A percentile compares a stretch with the other conserved stretches of the same genome.
These are phyloP conservation scores for Globisporangium apiculatum DNA, from an alignment of 352 stramenopile species.

Conservation along the genomic window DNA sequence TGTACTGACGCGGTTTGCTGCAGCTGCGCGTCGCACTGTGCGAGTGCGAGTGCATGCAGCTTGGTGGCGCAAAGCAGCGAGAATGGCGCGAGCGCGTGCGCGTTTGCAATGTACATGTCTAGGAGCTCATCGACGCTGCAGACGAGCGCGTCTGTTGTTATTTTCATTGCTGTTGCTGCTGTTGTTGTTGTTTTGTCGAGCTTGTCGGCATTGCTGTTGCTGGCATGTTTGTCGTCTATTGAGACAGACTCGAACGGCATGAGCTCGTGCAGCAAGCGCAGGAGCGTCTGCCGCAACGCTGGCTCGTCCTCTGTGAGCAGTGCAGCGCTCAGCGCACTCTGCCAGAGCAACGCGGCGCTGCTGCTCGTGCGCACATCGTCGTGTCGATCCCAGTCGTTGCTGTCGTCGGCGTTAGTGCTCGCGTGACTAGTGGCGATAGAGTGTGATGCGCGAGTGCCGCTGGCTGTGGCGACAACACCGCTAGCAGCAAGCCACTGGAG, in stretches of 20 bases:
- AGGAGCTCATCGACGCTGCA: conserved; percentile 24
- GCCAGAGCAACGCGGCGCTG: conserved; percentile 14
- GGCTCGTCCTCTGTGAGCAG: conserved; percentile 20
- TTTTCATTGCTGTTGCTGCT: not conserved
- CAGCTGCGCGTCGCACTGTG: too few species aligned
- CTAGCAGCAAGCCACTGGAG: conserved; percentile 17
- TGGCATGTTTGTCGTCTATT: too few species aligned
- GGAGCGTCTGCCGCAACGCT: conserved; percentile 18
- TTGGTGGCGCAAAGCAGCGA: conserved; percentile 39
- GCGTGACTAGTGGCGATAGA: too few species aligned
- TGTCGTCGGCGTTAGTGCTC: not conserved
- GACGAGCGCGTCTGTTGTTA: not conserved
- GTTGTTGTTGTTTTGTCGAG: not conserved
- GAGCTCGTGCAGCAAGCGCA: conserved; percentile 19
- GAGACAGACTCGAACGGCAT: not conserved
- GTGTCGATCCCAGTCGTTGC: not conserved
- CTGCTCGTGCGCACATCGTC: not conserved
- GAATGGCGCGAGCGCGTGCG: conserved; percentile 22
- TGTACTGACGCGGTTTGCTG: not conserved
- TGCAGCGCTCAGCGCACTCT: conserved; percentile 26
- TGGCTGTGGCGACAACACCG: not conserved
- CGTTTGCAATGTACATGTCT: conserved; percentile 35
- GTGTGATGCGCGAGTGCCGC: not conserved
- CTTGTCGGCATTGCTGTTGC: too few species aligned
- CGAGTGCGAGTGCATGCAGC: conserved; percentile 23